These are phyloP conservation scores for Phylloporus arenicola DNA, from an alignment of 768 basidiomycete genomes.

Conservation along the genomic window DNA sequence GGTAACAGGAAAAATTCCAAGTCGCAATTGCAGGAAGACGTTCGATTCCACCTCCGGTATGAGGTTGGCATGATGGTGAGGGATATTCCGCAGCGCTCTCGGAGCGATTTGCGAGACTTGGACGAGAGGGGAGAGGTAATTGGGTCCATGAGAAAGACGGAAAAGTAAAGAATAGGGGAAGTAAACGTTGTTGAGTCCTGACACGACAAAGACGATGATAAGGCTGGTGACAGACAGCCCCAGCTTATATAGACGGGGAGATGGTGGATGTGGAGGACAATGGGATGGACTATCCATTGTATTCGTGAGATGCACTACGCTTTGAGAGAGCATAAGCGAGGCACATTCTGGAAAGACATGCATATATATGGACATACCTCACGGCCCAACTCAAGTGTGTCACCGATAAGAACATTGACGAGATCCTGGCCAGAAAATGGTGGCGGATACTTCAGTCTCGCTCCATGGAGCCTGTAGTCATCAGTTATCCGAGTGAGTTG, in stretches of 20 bases:
- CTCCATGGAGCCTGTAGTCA: too few species aligned
- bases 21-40: neutral
- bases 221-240: too few species aligned
- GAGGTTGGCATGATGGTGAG: slow-evolving; percentile 10
- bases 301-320: neutral
- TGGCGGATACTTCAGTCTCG: too few species aligned
- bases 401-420: too few species aligned
- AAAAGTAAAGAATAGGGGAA: neutral
- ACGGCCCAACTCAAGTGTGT: neutral
- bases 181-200: neutral
- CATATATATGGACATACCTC: neutral
- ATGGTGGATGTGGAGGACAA: neutral
- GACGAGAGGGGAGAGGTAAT: neutral
- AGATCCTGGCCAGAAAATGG: too few species aligned
- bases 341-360: neutral
- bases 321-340: neutral
- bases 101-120: slow-evolving; percentile 1
- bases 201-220: too few species aligned
- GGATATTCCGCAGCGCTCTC: slow-evolving; percentile 1
- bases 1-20: neutral
- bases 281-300: neutral
- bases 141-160: neutral
- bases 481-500: too few species aligned
- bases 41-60: slow-evolving; percentile 1
- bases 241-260: neutral